phyloP scores from a whole-genome alignment of 352 stramenopile genomes.

The Phytophthora rubi region DNA sequence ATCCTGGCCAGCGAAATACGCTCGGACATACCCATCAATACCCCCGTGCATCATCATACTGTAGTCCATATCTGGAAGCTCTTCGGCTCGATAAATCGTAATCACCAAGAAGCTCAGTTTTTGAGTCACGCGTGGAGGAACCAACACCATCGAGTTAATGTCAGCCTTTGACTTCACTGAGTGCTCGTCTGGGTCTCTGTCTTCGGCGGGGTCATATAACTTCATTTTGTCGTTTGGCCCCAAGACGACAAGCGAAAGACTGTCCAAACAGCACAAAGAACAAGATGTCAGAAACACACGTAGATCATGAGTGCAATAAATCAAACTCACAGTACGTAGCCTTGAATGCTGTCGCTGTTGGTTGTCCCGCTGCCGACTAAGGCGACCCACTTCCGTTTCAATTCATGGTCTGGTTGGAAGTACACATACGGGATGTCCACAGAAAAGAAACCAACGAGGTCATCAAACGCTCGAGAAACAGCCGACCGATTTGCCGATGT shows the following conservation, averaged over 20 bases:
- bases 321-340: slow-evolving; percentile 80
- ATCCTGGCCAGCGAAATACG: slow-evolving; percentile 78
- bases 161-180: slow-evolving; percentile 58
- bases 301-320: not conserved
- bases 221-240: slow-evolving; percentile 85
- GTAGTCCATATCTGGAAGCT: slow-evolving; percentile 88
- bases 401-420: slow-evolving; percentile 85
- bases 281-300: slow-evolving; percentile 2
- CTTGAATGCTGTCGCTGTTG: slow-evolving; percentile 87
- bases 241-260: slow-evolving; percentile 86
- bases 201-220: slow-evolving; percentile 56
- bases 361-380: slow-evolving; percentile 78
- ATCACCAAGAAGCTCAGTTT: slow-evolving; percentile 81
- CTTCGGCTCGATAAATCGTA: slow-evolving; percentile 76
- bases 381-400: slow-evolving; percentile 91
- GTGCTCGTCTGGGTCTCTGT: slow-evolving; percentile 47
- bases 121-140: slow-evolving; percentile 79
- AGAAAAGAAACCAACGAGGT: slow-evolving; percentile 87
- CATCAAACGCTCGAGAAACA: slow-evolving; percentile 50
- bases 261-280: slow-evolving; percentile 37
- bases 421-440: slow-evolving; percentile 89
- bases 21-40: slow-evolving; percentile 84
- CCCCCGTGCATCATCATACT: slow-evolving; percentile 65
- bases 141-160: slow-evolving; percentile 81
- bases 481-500: slow-evolving; percentile 39